These are phyloP conservation scores for Protomyces lactucae-debilis DNA, from an alignment of 1,139 yeast species.

Conservation along the genomic window DNA sequence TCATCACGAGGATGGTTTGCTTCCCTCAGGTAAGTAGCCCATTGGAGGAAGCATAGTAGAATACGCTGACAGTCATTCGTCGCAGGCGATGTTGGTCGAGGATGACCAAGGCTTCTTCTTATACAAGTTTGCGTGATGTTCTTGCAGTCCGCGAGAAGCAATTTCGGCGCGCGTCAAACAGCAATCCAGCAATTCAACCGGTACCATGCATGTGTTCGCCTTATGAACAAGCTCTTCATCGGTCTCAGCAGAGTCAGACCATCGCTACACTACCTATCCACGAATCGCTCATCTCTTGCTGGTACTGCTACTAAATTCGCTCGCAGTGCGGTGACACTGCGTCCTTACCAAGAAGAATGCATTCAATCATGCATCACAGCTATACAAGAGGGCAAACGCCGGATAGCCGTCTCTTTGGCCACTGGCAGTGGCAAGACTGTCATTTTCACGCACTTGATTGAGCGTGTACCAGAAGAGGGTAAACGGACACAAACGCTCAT, in stretches of 20 bases:
- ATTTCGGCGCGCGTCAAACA: background rate
- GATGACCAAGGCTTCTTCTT: too few species aligned
- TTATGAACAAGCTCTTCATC: background rate
- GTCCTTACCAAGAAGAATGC: conserved; percentile 72
- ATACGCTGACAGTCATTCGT: too few species aligned
- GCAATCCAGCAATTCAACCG: background rate
- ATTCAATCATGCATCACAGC: conserved; percentile 53
- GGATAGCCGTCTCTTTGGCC: conserved; percentile 81
- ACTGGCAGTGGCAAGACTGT: conserved; percentile 95
- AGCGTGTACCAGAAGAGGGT: conserved; percentile 47
- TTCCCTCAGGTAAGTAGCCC: too few species aligned
- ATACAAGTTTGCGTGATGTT: background rate
- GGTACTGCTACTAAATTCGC: background rate
- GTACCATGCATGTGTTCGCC: background rate
- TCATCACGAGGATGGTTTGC: too few species aligned
- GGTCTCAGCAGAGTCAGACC: background rate
- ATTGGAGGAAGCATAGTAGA: too few species aligned
- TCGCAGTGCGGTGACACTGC: conserved; percentile 35
- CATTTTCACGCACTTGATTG: conserved; percentile 64
- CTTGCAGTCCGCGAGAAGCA: background rate
- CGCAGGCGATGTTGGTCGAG: too few species aligned
- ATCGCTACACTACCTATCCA: background rate
- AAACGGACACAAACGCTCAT: conserved; percentile 50
- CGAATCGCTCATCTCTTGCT: background rate
- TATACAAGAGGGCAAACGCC: conserved; percentile 46